A percentile compares a stretch with the other conserved stretches of the same genome.
These are phyloP conservation scores for Boletus sensibilis DNA, from an alignment of 768 basidiomycete genomes.

Conservation along the genomic window DNA sequence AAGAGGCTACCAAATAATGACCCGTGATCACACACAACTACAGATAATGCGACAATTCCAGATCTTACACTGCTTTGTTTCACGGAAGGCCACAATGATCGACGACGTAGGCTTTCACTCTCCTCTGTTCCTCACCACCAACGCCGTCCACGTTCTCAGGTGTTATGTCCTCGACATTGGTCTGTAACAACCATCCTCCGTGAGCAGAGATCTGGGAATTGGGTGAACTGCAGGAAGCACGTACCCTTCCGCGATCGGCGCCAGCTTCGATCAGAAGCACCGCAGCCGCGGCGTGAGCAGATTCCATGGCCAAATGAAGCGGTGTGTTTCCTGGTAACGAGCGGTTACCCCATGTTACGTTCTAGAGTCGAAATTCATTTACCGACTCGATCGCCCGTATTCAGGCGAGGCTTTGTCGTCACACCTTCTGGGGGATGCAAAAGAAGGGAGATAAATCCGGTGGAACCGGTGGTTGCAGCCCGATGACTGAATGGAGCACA, in stretches of 20 bases:
- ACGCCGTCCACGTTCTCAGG: slow-evolving; percentile 90
- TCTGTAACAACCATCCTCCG: slow-evolving; percentile 38
- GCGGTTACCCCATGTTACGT: background rate
- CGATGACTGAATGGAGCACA: slow-evolving; percentile 62
- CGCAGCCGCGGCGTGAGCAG: slow-evolving; percentile 88
- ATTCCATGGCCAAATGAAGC: slow-evolving; percentile 95
- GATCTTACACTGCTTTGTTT: background rate
- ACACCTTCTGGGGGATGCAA: slow-evolving; percentile 76
- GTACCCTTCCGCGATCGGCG: slow-evolving; percentile 84
- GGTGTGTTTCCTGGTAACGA: slow-evolving; percentile 81
- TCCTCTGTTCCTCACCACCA: slow-evolving; percentile 82
- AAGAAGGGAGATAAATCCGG: slow-evolving; percentile 85
- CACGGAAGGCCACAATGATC: slow-evolving; percentile 57
- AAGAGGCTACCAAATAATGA: background rate
- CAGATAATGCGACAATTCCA: background rate
- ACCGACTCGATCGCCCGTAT: slow-evolving; percentile 82
- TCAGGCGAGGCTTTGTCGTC: slow-evolving; percentile 71
- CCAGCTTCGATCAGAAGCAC: slow-evolving; percentile 92
- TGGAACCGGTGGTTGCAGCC: slow-evolving; percentile 93
- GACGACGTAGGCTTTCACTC: slow-evolving; percentile 73
- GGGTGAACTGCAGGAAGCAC: slow-evolving; percentile 28
- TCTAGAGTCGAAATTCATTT: slow-evolving; percentile 15
- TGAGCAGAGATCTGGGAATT: slow-evolving; percentile 1
- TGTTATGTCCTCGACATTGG: slow-evolving; percentile 81
- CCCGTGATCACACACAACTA: background rate